Conservation (phyloP, 192 early-diverging fungal species). For the Linnemannia schmuckeri region DNA sequence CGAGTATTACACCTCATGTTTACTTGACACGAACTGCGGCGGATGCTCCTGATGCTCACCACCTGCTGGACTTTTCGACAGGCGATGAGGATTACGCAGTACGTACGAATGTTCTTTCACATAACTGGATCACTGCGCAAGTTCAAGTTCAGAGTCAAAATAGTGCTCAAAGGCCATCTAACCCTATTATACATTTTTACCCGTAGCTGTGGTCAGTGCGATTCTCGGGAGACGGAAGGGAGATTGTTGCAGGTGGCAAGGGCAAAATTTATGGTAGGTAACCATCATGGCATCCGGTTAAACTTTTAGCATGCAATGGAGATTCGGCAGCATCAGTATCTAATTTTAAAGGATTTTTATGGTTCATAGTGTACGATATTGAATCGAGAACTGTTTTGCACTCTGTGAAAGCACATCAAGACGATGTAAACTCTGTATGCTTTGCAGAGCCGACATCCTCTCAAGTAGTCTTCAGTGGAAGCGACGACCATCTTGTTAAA, state of each 20-base stretch:
- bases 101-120: neutral
- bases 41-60: slow-evolving; percentile 43
- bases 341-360: neutral
- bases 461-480: slow-evolving; percentile 73
- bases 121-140: neutral
- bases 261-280: slow-evolving; percentile 45
- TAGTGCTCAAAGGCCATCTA: neutral
- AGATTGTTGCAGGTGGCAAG: slow-evolving; percentile 72
- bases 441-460: slow-evolving; percentile 63
- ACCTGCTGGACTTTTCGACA: slow-evolving; percentile 57
- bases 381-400: slow-evolving; percentile 63
- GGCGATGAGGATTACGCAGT: slow-evolving; percentile 29
- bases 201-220: slow-evolving; percentile 73
- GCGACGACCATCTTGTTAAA: slow-evolving; percentile 72
- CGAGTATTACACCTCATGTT: slow-evolving; percentile 72
- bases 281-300: neutral
- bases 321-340: neutral
- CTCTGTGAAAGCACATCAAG: slow-evolving; percentile 64
- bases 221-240: slow-evolving; percentile 70
- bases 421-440: slow-evolving; percentile 79
- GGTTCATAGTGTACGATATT: slow-evolving; percentile 68
- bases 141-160: neutral
- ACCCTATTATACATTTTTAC: neutral
- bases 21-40: slow-evolving; percentile 63
- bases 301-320: neutral